These are phyloP conservation scores for Fragaria iinumae DNA, from an alignment of 306 rosid genomes.

Conservation along the genomic window DNA sequence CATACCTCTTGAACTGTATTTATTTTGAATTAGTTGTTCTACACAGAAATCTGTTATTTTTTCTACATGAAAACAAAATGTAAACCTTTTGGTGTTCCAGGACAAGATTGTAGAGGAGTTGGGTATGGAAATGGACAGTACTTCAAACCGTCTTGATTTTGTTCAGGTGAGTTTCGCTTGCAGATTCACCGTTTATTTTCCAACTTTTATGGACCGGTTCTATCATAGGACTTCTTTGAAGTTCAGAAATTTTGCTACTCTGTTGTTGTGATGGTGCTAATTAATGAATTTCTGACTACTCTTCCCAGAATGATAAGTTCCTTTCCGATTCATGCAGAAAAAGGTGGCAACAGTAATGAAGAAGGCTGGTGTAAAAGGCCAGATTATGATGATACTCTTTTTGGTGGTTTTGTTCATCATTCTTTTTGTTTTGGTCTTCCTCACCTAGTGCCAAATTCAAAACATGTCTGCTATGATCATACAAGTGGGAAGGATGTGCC, in stretches of 20 bases:
- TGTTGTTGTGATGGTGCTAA: neutral
- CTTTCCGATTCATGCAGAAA: slow-evolving; percentile 57
- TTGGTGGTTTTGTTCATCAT: slow-evolving; percentile 79
- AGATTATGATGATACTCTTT: slow-evolving; percentile 78
- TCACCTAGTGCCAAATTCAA: slow-evolving; percentile 51
- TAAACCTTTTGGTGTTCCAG: slow-evolving; percentile 43
- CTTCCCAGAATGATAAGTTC: slow-evolving; percentile 1
- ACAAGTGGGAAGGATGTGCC: slow-evolving; percentile 18
- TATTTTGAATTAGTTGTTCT: neutral
- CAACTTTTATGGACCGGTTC: neutral
- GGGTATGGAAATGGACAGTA: slow-evolving; percentile 89
- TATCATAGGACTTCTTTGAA: neutral
- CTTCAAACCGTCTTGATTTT: slow-evolving; percentile 91
- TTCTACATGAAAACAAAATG: slow-evolving; percentile 11
- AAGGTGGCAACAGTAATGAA: slow-evolving; percentile 92
- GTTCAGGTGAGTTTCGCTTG: slow-evolving; percentile 75
- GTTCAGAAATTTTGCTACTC: neutral
- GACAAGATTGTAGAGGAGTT: slow-evolving; percentile 85
- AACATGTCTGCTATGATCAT: slow-evolving; percentile 25
- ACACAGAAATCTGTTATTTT: neutral
- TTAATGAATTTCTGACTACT: neutral
- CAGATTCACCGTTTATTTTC: slow-evolving; percentile 25
- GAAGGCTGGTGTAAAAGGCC: slow-evolving; percentile 92
- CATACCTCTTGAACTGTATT: slow-evolving; percentile 11
- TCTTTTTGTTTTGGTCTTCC: slow-evolving; percentile 85